Evolutionary conservation across 129 eudicot species (phyloP), one percentile per base, ranked within the genome.

Genomic region (Lactuca saligna): DNA sequence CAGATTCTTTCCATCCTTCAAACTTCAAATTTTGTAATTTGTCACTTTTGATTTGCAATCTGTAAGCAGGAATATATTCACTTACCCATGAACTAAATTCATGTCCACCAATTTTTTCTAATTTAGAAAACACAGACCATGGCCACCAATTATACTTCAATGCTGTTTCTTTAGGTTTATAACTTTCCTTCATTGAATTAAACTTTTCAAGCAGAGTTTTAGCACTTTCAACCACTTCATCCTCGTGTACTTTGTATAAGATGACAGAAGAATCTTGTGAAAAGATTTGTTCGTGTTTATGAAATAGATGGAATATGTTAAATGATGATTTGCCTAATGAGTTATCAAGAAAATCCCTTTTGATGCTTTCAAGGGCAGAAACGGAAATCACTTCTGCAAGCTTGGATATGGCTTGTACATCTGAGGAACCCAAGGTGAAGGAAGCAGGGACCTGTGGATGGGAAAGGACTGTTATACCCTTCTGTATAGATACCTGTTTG

Each of bases 71-170:
- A 17, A 87, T 82, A 85, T 75, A 78, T 76, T 93, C 97, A 37
- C 82, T 75, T 13, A 74, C 76, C 99, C 97, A 93, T 12, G 78
- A 65, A 69, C 83, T 51, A 76, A 93, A 93, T 62, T 89, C 97
- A 72, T 65, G 74, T 8, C 99, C 99, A 39, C 95, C 97, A n/a
- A 89, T 85, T 79, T 85, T 85, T 64, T 85, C 91, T 82, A 93
- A 65, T 73, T 85, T 72, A 60, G 81, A 68, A 32, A 37, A 66
- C 13, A 76, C 77, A 7, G 93, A 67, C 15, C 57, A 76, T 3
- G 76, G 70, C 90, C 87, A 89, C 89, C 88, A 82, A 66, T 75
- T 66, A 54, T 33, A 73, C 61, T 70, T 77, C 41, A 65, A 70
- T 29, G 77, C 68, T 16, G 53, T 61, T 65, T 61, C 81, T 37